phyloP scores from a whole-genome alignment of 768 basidiomycete species.

The Leccinum ochraceum region DNA sequence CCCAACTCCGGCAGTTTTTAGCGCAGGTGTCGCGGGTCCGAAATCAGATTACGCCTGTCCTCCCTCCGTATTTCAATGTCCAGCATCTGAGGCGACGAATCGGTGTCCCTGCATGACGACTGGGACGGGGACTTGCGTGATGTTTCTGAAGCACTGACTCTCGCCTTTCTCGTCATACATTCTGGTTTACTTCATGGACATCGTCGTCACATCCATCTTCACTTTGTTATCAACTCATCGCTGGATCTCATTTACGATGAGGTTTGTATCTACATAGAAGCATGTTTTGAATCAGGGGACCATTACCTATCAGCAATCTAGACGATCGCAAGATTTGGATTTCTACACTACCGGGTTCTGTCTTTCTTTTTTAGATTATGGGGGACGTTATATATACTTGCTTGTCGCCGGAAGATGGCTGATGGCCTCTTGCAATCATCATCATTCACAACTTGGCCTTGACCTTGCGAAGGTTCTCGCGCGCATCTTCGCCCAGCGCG shows the following conservation, averaged over 20 bases:
- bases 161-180: not conserved
- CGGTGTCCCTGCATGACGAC: conserved; percentile 23
- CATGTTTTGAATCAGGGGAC: not conserved
- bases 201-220: not conserved
- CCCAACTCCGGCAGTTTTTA: conserved; percentile 32
- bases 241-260: not conserved
- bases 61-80: conserved; percentile 34
- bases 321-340: conserved; percentile 5
- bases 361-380: not conserved
- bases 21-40: conserved; percentile 32
- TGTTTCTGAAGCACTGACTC: not conserved
- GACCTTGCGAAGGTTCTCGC: conserved; percentile 13
- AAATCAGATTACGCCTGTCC: conserved; percentile 33
- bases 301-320: conserved; percentile 14
- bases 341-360: not conserved
- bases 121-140: not conserved
- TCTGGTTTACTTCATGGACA: not conserved
- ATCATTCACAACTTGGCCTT: conserved; percentile 26
- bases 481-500: conserved; percentile 43
- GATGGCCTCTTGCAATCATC: not conserved
- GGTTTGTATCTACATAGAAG: not conserved
- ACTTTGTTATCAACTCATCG: not conserved
- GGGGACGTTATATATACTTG: not conserved
- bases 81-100: conserved; percentile 34
- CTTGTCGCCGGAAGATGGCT: conserved; percentile 4